Evolutionary conservation across 768 basidiomycete genomes (phyloP), one percentile per base, ranked within the genome.

Genomic region (Pulveroboletus sp.): DNA sequence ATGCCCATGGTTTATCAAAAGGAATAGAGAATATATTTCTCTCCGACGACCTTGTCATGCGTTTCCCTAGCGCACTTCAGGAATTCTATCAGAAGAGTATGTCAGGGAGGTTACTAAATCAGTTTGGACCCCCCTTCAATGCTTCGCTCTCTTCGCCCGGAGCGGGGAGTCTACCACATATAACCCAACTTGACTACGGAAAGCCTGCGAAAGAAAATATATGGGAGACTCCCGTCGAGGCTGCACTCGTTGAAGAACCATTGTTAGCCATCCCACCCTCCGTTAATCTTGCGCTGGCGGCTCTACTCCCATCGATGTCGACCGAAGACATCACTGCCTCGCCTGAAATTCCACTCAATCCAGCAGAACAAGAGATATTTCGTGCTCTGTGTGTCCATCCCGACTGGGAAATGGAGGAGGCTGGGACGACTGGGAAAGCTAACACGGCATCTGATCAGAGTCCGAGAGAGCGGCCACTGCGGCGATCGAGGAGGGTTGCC

Each of bases 341-440:
- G 12, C 41, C 62, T 7, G 67, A 69, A 27, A 69, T 71, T 3
- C 86, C 85, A 17, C 73, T 89, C 43, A 88, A 78, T 56, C 80
- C 81, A 21, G 80, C 76, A 9, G 86, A 89, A 58, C 79, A 84
- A 59, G 80, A 84, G 64, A 81, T 89, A 43, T 88, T 89, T 67
- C 78, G 73, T 37, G 74, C 77, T 41, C 66, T 88, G 24, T 88
- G 84, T 52, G 70, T 76, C 30, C 74, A 77, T 52, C 77, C 79
- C 17, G 81, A 82, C 51, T 79, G 77, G 76, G 67, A 68, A 36
- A 47, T 43, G 21, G 77, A 80, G 42, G 76, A 71, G 18, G 39
- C 12, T 11, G 56, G 47, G 26, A 31, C 35, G 26, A 28, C 36
- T 31, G 53, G 51, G 15, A 60, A 50, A 45, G 54, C 24, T 28